Evolutionary conservation across 2,329 filamentous ascomycete species (phyloP).

Genomic region (Tolypocladium cylindrosporum): DNA sequence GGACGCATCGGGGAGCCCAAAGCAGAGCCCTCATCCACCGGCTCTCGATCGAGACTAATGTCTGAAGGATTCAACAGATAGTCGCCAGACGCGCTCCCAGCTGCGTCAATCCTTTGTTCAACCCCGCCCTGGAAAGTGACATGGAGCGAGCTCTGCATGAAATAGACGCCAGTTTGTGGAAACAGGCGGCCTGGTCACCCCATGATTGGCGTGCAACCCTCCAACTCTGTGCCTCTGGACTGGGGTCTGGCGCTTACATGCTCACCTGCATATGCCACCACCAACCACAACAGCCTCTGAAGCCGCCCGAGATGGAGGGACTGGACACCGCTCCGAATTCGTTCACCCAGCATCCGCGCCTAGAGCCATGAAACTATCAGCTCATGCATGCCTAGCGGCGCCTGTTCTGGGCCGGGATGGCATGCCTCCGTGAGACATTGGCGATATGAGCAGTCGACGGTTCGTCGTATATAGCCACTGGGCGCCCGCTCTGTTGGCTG

Average conservation of each 20-base stretch:
- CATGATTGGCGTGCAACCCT: slow-evolving; percentile 16
- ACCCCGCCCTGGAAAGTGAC: slow-evolving; percentile 5
- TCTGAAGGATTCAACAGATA: neutral
- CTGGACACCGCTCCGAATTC: neutral
- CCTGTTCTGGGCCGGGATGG: slow-evolving; percentile 10
- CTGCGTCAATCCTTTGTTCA: neutral
- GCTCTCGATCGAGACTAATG: neutral
- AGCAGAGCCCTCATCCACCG: neutral
- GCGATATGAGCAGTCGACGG: neutral
- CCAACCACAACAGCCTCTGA: neutral
- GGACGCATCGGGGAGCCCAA: neutral
- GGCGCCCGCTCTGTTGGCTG: neutral
- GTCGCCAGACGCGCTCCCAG: neutral
- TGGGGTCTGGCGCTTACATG: slow-evolving; percentile 17
- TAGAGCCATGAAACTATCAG: slow-evolving; percentile 7
- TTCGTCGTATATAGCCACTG: slow-evolving; percentile 2
- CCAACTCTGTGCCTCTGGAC: slow-evolving; percentile 1
- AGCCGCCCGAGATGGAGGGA: neutral
- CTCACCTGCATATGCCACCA: neutral
- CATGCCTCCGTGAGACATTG: neutral
- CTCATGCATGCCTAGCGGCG: slow-evolving; percentile 20
- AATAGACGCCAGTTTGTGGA: slow-evolving; percentile 19
- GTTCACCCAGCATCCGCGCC: neutral
- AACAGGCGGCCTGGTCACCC: slow-evolving; percentile 16
- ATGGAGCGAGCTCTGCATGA: slow-evolving; percentile 7